Base-by-base conservation (phyloP, 371 early-diverging fungal genomes). In the Mucor mucedo region DNA sequence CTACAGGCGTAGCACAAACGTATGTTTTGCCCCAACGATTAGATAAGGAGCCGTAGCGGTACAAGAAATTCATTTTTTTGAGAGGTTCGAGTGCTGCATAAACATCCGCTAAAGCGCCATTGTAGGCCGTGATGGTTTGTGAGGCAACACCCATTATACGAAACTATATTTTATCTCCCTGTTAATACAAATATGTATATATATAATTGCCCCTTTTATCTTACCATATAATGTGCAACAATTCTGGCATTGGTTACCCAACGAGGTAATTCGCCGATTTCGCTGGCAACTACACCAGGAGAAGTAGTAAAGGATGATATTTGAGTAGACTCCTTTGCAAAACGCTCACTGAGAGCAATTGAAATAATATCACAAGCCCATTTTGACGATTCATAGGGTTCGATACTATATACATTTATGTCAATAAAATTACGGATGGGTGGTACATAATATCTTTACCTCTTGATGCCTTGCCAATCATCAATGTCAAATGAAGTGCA, bases 301-400 rank as follows among this genome's bases (percentile, higher is more conserved):
- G 89, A 86, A 0, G 88, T 87, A 11, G 84, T 80, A 41, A 84
- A 77, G 4, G 89, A 87, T 3, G 44, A 39, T 30, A 76, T 75
- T 4, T 70, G 47, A 4, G 50, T 58, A 14, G 68, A 45, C 9
- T 77, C 62, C 41, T 66, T 35, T 4, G 58, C 63, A 64, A 83
- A 85, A 6, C 74, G 62, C 6, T 78, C 79, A 54, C 89, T 86
- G 53, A 87, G 69, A 0, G 72, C 78, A 6, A 85, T 55, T 0
- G 85, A 80, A 29, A 89, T 69, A 39, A 90, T 68, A 72, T 93
- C 92, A 8, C 83, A 77, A 0, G 89, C 85, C 80, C 87, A 90
- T 62, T 93, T 93, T 1, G 92, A 91, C 11, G 91, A 89, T 69
- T 93, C 92, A 70, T 93, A 93, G 3, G 93, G 89, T 28, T 75